These are phyloP conservation scores for Euphorbia celastroides DNA, from an alignment of 441 rosid species.

Conservation along the genomic window DNA sequence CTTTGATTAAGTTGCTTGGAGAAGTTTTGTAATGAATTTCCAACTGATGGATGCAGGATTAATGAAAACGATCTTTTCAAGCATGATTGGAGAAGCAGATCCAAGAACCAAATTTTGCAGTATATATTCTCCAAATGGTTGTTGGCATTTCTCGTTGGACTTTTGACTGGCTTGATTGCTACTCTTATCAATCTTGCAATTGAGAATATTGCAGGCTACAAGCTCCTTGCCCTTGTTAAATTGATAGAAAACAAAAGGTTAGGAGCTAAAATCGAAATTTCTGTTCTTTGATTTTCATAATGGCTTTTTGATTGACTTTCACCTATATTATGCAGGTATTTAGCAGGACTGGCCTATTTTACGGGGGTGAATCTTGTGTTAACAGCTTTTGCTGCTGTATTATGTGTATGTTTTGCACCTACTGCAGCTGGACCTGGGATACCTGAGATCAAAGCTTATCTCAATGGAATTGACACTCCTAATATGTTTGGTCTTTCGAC, in stretches of 20 bases:
- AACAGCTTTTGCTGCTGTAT: slow-evolving; percentile 61
- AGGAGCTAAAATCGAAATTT: not conserved
- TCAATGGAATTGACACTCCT: slow-evolving; percentile 92
- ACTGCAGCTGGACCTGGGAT: slow-evolving; percentile 99
- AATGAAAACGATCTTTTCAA: slow-evolving; percentile 90
- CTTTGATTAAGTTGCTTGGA: not conserved
- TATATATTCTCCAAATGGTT: slow-evolving; percentile 83
- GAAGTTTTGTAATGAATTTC: not conserved
- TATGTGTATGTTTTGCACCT: slow-evolving; percentile 82
- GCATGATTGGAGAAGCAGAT: slow-evolving; percentile 96
- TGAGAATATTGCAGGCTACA: slow-evolving; percentile 92
- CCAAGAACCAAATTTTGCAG: slow-evolving; percentile 72
- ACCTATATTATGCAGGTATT: slow-evolving; percentile 43
- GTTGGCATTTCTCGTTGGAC: slow-evolving; percentile 77
- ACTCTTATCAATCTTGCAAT: slow-evolving; percentile 81
- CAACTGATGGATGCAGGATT: slow-evolving; percentile 42
- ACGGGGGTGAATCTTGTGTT: slow-evolving; percentile 57
- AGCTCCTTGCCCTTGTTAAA: slow-evolving; percentile 65
- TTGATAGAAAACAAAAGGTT: slow-evolving; percentile 59
- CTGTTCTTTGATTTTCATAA: not conserved
- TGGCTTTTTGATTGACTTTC: not conserved
- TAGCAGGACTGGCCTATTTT: slow-evolving; percentile 50
- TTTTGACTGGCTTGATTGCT: slow-evolving; percentile 75
- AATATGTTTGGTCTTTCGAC: slow-evolving; percentile 78
- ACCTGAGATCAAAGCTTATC: slow-evolving; percentile 96